Evolutionary conservation across 2,329 filamentous ascomycete species (phyloP).

Genomic region (Ampelomyces quisqualis): DNA sequence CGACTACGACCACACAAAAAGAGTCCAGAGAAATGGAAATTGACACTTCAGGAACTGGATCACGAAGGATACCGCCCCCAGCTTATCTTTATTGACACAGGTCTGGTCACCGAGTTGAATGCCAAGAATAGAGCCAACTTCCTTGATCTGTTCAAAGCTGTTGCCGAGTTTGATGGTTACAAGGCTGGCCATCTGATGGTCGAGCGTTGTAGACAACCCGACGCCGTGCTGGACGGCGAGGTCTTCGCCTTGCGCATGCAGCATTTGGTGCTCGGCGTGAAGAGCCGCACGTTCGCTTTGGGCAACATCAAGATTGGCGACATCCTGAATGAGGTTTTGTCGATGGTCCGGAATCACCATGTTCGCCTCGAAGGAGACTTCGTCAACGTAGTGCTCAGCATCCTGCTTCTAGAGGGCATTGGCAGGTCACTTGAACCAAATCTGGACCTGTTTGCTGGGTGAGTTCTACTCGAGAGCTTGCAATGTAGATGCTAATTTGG

Average conservation of each 20-base stretch:
- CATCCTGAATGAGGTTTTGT: constrained; percentile 83
- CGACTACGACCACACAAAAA: constrained; percentile 73
- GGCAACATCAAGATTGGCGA: constrained; percentile 97
- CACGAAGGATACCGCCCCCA: constrained; percentile 88
- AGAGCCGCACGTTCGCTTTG: constrained; percentile 84
- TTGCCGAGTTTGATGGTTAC: constrained; percentile 96
- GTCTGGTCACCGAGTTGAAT: constrained; percentile 91
- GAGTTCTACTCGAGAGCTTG: constrained; percentile 25
- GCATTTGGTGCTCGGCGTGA: constrained; percentile 87
- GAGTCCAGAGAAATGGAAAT: constrained; percentile 69
- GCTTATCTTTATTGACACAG: constrained; percentile 95
- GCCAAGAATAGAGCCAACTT: constrained; percentile 85
- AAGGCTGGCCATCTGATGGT: constrained; percentile 95
- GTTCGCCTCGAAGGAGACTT: constrained; percentile 96
- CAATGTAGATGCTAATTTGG: constrained; percentile 10
- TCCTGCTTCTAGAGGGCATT: constrained; percentile 90
- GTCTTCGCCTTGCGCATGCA: constrained; percentile 97
- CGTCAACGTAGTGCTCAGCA: constrained; percentile 96
- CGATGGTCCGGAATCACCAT: constrained; percentile 89
- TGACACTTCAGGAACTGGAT: constrained; percentile 74
- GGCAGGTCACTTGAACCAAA: constrained; percentile 83
- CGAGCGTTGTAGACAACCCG: constrained; percentile 87
- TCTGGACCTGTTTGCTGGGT: constrained; percentile 79
- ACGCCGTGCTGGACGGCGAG: constrained; percentile 83
- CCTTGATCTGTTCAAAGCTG: constrained; percentile 89